Evolutionary conservation across 2,329 filamentous ascomycete genomes (phyloP), one percentile per base, ranked within the genome.

Genomic region (Fusarium keratoplasticum): DNA sequence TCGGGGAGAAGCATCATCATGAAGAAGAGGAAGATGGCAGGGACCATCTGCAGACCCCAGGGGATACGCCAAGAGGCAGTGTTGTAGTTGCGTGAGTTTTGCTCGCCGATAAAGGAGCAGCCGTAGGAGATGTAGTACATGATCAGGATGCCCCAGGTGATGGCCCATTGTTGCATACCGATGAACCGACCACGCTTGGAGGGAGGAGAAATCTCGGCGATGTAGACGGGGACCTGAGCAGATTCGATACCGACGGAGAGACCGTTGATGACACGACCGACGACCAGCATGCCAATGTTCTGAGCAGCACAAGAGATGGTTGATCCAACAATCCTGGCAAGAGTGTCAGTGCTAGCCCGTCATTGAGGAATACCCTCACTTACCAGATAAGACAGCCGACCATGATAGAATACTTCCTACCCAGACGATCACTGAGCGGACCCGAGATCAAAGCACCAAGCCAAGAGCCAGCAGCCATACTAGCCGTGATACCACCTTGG

Each of bases 201-300:
- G 89, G 25, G 88, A 88, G 80, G 93, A 89, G 79, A 90, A 91
- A 84, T 92, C 78, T 94, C 92, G 47, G 91, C 89, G 59, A 93
- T 89, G 81, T 93, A 94, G 65, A 93, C 91, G 6, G 91, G 91
- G 8, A 93, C 91, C 77, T 93, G 91, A 6, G 91, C 89, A 20
- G 90, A 92, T 1, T 80, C 79, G 86, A 92, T 92, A 77, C 92
- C 92, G 70, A 93, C 91, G 57, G 88, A 61, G 20, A 88, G 67
- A 93, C 92, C 92, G 80, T 92, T 93, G 82, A 94, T 87, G 75
- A 92, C 84, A 64, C 89, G 87, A 16, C 87, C 89, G 31, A 85
- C 84, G 59, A 89, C 65, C 5, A 74, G 50, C 72, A 74, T 74
- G 6, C 72, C 72, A 13, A 74, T 85, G 76, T 86, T 85, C 57